Conservation (phyloP, 805 yeast genomes). For the Kregervanrija pseudodelftensis region DNA sequence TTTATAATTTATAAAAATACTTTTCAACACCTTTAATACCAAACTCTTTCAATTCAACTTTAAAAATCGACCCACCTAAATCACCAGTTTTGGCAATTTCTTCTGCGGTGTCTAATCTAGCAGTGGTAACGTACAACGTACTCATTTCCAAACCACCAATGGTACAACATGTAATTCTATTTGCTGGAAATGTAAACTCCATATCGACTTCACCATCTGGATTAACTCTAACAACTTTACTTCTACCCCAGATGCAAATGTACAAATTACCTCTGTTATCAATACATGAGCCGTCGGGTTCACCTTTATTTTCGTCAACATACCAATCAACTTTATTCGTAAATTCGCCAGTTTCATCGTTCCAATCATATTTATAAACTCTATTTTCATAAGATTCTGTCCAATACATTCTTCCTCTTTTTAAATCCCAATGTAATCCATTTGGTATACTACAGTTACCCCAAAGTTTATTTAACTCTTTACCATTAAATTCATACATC, state of each 20-base stretch:
- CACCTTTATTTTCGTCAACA: slow-evolving; percentile 34
- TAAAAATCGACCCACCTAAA: slow-evolving; percentile 55
- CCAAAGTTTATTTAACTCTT: slow-evolving; percentile 25
- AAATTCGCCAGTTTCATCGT: slow-evolving; percentile 30
- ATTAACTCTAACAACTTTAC: slow-evolving; percentile 47
- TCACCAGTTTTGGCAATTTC: slow-evolving; percentile 28
- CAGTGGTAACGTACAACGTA: slow-evolving; percentile 64
- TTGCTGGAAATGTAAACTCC: slow-evolving; percentile 49
- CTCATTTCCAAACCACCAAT: slow-evolving; percentile 55
- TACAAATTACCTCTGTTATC: slow-evolving; percentile 49
- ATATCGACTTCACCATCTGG: slow-evolving; percentile 43
- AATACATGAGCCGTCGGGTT: slow-evolving; percentile 77
- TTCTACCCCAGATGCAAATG: slow-evolving; percentile 61
- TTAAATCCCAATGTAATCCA: slow-evolving; percentile 52
- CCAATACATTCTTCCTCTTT: slow-evolving; percentile 37
- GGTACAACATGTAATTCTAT: slow-evolving; percentile 57
- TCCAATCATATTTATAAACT: slow-evolving; percentile 42
- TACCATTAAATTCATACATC: slow-evolving; percentile 35
- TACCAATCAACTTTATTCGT: slow-evolving; percentile 18
- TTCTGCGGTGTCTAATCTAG: slow-evolving; percentile 32
- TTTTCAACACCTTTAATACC: slow-evolving; percentile 31
- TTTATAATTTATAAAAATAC: slow-evolving; percentile 6
- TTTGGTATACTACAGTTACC: slow-evolving; percentile 54
- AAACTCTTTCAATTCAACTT: slow-evolving; percentile 28
- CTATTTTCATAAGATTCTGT: slow-evolving; percentile 44